A percentile compares a stretch with the other conserved stretches of the same genome.
Conservation (phyloP, 345 rosid genomes). For the Eucalyptus regnans region DNA sequence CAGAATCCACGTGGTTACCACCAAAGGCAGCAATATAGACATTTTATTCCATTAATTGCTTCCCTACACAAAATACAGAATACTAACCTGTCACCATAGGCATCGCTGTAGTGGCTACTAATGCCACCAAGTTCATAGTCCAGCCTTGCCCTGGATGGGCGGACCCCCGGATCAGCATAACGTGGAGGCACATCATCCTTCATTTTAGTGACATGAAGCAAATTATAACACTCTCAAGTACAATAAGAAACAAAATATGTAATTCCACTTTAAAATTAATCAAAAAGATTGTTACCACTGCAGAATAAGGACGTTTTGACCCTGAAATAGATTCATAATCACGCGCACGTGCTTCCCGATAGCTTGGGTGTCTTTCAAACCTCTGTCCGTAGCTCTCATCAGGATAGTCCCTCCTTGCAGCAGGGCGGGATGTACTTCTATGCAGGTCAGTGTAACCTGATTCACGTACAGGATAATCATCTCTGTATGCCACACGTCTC, state of each 20-base stretch:
- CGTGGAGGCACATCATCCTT: conserved; percentile 89
- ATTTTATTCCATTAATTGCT: neutral
- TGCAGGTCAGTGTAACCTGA: conserved; percentile 69
- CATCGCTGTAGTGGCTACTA: conserved; percentile 69
- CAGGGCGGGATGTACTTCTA: conserved; percentile 53
- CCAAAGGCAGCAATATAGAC: neutral
- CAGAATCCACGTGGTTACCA: neutral
- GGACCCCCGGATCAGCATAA: conserved; percentile 55
- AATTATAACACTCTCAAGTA: neutral
- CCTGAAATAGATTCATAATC: conserved; percentile 82
- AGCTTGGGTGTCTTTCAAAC: conserved; percentile 73
- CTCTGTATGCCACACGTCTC: conserved; percentile 69
- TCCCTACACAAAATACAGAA: neutral
- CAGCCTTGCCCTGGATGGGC: conserved; percentile 83
- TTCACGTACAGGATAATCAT: conserved; percentile 62
- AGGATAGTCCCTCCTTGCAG: conserved; percentile 64
- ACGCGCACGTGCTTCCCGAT: conserved; percentile 68
- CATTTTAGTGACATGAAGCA: neutral
- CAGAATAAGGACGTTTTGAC: conserved; percentile 80
- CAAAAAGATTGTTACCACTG: conserved; percentile 33
- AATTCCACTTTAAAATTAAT: neutral
- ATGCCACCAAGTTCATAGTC: conserved; percentile 63
- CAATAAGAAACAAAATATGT: neutral
- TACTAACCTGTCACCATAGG: conserved; percentile 74
- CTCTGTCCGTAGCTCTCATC: conserved; percentile 76